Conservation (phyloP, 139 green algal genomes). For the Gonium pectorale region DNA sequence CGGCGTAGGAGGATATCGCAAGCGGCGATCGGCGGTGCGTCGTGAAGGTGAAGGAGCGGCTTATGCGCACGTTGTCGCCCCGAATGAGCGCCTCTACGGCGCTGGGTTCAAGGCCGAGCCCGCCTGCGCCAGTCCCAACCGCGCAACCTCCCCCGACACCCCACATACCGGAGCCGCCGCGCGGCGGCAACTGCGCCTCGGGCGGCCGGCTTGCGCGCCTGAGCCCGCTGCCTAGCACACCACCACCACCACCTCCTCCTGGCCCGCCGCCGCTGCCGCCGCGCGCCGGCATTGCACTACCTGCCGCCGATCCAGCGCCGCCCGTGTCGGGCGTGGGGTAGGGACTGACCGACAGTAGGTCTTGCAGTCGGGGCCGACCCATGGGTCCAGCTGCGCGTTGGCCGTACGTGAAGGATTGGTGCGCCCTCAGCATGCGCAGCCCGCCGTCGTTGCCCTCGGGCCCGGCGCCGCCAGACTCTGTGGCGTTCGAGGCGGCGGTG, state of each 20-base stretch:
- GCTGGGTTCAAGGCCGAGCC: background rate
- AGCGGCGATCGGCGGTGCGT: conserved; percentile 31
- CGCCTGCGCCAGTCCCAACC: background rate
- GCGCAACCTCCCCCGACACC: too few species aligned
- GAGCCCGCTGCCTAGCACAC: too few species aligned
- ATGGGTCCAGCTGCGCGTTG: background rate
- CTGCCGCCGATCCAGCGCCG: background rate
- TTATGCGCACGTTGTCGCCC: background rate
- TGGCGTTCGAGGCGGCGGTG: background rate
- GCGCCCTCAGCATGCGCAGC: background rate
- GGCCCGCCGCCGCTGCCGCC: background rate
- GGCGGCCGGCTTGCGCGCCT: too few species aligned
- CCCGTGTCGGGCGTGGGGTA: background rate
- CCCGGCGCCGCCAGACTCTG: background rate
- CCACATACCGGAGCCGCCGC: too few species aligned
- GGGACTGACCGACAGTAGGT: background rate
- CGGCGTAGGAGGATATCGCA: conserved; percentile 25
- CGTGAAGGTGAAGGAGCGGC: conserved; percentile 33
- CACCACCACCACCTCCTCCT: too few species aligned
- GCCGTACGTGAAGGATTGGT: conserved; percentile 24
- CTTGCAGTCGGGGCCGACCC: conserved; percentile 13
- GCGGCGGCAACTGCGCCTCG: too few species aligned
- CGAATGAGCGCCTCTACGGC: conserved; percentile 19
- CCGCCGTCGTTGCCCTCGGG: background rate
- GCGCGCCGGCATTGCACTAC: background rate